Evolutionary conservation across 306 rosid genomes (phyloP).

Genomic region (Mimosa pudica): DNA sequence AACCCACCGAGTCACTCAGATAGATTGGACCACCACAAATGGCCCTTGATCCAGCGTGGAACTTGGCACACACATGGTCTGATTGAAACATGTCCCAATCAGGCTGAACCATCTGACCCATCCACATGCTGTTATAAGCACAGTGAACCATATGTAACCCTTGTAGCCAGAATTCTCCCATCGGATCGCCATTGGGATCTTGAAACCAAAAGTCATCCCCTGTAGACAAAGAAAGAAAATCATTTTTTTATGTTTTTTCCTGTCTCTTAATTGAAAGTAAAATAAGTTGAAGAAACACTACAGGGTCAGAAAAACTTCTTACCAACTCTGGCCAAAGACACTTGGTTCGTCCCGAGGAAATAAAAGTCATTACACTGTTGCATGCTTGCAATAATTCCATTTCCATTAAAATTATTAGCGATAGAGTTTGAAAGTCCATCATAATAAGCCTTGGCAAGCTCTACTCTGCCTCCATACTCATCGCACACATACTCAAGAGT

Average conservation of each 20-base stretch:
- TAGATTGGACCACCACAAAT: conserved; percentile 86
- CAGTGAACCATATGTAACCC: conserved; percentile 96
- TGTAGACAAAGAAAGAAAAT: conserved; percentile 8
- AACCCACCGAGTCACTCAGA: conserved; percentile 74
- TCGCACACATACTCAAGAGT: conserved; percentile 66
- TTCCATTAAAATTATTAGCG: conserved; percentile 74
- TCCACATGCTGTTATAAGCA: conserved; percentile 94
- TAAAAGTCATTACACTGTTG: conserved; percentile 94
- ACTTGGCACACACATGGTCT: conserved; percentile 79
- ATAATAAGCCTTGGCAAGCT: conserved; percentile 82
- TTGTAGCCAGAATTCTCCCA: conserved; percentile 87
- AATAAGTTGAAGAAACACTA: background rate
- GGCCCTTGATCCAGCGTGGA: conserved; percentile 90
- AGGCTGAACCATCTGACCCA: conserved; percentile 87
- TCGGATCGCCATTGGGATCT: conserved; percentile 95
- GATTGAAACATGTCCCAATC: conserved; percentile 99
- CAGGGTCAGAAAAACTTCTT: conserved; percentile 20
- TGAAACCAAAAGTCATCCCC: conserved; percentile 99
- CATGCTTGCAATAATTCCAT: conserved; percentile 86
- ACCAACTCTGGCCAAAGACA: conserved; percentile 85
- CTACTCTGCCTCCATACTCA: conserved; percentile 87
- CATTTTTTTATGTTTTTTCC: background rate
- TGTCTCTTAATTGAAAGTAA: background rate
- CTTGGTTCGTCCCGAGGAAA: conserved; percentile 82
- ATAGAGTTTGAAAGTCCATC: conserved; percentile 69